phyloP scores from a whole-genome alignment of 352 stramenopile species.

The Pythium aquatile region DNA sequence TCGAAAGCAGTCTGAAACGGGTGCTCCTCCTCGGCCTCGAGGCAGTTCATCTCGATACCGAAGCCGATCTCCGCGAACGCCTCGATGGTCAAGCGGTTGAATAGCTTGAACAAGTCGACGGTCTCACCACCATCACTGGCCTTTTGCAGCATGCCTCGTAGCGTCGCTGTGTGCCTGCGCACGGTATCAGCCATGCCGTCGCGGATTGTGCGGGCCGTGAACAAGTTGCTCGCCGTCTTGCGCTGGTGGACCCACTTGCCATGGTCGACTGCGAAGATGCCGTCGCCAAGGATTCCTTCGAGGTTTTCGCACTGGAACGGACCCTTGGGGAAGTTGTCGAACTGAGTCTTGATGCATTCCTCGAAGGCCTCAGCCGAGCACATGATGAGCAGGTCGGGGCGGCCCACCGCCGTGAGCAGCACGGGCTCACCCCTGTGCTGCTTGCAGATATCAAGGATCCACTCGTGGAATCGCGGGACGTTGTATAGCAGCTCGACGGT shows the following conservation, averaged over 20 bases:
- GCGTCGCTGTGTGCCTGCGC: slow-evolving; percentile 32
- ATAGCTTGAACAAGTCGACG: slow-evolving; percentile 41
- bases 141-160: slow-evolving; percentile 23
- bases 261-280: slow-evolving; percentile 41
- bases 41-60: slow-evolving; percentile 44
- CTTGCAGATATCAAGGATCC: slow-evolving; percentile 16
- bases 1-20: slow-evolving; percentile 57
- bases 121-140: slow-evolving; percentile 10
- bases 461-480: slow-evolving; percentile 13
- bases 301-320: slow-evolving; percentile 30
- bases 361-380: slow-evolving; percentile 16
- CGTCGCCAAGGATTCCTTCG: slow-evolving; percentile 34
- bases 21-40: slow-evolving; percentile 41
- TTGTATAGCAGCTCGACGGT: slow-evolving; percentile 10
- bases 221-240: slow-evolving; percentile 52
- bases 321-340: slow-evolving; percentile 39
- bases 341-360: slow-evolving; percentile 34
- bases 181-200: slow-evolving; percentile 46
- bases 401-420: slow-evolving; percentile 7
- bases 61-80: slow-evolving; percentile 59
- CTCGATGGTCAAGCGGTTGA: slow-evolving; percentile 53
- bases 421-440: slow-evolving; percentile 5
- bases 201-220: slow-evolving; percentile 41
- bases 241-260: slow-evolving; percentile 51
- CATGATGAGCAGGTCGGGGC: slow-evolving; percentile 13